Conservation (phyloP, 495 filamentous ascomycete genomes). For the Podospora pseudocomata region DNA sequence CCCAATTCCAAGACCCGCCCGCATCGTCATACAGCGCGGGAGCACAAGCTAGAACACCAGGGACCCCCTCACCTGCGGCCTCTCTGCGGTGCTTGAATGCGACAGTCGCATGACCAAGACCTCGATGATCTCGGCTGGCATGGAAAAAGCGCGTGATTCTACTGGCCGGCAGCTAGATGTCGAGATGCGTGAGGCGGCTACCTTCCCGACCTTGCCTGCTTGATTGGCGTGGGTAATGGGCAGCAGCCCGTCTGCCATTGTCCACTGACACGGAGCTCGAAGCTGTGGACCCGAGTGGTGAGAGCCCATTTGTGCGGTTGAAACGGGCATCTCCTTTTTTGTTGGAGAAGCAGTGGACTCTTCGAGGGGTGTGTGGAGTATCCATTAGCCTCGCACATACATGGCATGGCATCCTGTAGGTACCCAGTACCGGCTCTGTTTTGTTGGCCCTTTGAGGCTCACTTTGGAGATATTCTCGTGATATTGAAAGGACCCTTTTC, state of each 20-base stretch:
- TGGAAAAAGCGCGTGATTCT: slow-evolving; percentile 13
- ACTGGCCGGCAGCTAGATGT: slow-evolving; percentile 21
- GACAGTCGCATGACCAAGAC: slow-evolving; percentile 17
- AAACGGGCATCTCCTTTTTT: slow-evolving; percentile 24
- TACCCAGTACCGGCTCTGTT: slow-evolving; percentile 5
- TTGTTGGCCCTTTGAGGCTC: neutral
- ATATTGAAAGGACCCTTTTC: neutral
- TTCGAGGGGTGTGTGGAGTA: slow-evolving; percentile 14
- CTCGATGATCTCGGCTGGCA: slow-evolving; percentile 15
- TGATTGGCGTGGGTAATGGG: neutral
- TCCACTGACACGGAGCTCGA: slow-evolving; percentile 10
- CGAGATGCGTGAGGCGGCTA: slow-evolving; percentile 21
- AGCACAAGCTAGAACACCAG: slow-evolving; percentile 13
- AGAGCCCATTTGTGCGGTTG: slow-evolving; percentile 33
- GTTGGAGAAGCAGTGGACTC: slow-evolving; percentile 27
- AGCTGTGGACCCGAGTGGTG: slow-evolving; percentile 23
- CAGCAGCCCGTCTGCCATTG: neutral
- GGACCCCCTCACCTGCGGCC: slow-evolving; percentile 14
- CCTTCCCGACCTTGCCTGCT: slow-evolving; percentile 15
- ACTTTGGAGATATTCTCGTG: neutral
- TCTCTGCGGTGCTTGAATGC: slow-evolving; percentile 12
- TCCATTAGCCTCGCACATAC: neutral
- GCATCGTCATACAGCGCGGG: slow-evolving; percentile 23
- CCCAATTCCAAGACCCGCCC: slow-evolving; percentile 27
- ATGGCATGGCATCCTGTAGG: neutral